Base-by-base conservation (phyloP, 495 filamentous ascomycete genomes). In the Xylaria bambusicola region DNA sequence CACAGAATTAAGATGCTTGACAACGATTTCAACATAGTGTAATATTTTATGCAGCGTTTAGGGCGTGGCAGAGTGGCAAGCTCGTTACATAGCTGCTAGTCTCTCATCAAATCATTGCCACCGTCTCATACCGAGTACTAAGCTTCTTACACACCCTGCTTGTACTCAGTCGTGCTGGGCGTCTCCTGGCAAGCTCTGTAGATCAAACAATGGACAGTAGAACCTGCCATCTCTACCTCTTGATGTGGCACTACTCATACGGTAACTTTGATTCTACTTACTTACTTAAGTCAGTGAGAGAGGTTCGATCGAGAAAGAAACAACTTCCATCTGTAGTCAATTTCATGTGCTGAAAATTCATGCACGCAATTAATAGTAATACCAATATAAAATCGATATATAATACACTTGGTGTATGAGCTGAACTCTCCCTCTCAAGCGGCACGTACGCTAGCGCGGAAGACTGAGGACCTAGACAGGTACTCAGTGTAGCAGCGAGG, bases 81-180 rank as follows among this genome's bases (percentile, higher is more conserved):
- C 36, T 33, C 36, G 36, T 9, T 38, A 38, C 6, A 3, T 38
- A 38, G 6, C 13, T 38, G 36, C 36, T 44, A 21, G 26, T n/a
- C 50, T 44, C 9, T 38, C 51, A 6, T 42, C 18, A 15, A 29
- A 44, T 44, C 21, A 15, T 54, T 21, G 38, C 26, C 15, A 6
- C 15, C 17, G 52, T 54, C 52, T 54, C 52, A 44, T n/a, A 40
- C 23, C 31, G 49, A 41, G 33, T n/a, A 40, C 23, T 41, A 58
- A 41, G 33, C 23, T 50, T 58, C 45, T 31, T 58, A 58, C 54
- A 40, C 24, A 44, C 18, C 47, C 18, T 49, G 10, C n/a, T 36
- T 24, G 24, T 44, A 3, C 27, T n/a, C n/a, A n/a, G n/a, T 12
- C 46, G 18, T 58, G 23, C 17, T 20, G 23, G 17, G 13, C 23